Conservation (phyloP, 2,329 filamentous ascomycete genomes). For the Penicillium oxalicum region DNA sequence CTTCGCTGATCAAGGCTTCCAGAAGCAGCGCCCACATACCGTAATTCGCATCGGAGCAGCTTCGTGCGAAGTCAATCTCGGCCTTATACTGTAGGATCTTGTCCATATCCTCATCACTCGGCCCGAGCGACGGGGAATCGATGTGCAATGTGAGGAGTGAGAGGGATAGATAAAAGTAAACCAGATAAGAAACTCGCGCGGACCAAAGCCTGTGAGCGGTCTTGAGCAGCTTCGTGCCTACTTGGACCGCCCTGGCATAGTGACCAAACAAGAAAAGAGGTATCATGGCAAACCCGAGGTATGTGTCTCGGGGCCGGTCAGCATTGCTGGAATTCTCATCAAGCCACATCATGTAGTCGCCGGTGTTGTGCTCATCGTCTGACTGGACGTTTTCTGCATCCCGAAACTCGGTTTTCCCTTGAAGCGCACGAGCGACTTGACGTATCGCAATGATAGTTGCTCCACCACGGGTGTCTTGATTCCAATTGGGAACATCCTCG, state of each 20-base stretch:
- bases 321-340: constrained; percentile 44
- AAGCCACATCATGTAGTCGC: constrained; percentile 45
- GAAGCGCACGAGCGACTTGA: constrained; percentile 54
- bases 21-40: constrained; percentile 52
- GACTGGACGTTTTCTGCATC: constrained; percentile 46
- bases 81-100: constrained; percentile 46
- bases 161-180: constrained; percentile 44
- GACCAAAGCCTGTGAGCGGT: constrained; percentile 44
- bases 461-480: constrained; percentile 53
- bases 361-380: constrained; percentile 49
- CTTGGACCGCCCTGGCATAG: constrained; percentile 40
- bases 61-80: constrained; percentile 48
- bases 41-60: constrained; percentile 55
- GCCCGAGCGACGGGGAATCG: constrained; percentile 38
- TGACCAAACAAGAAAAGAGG: constrained; percentile 45
- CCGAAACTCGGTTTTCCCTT: constrained; percentile 54
- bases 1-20: constrained; percentile 50
- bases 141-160: constrained; percentile 40
- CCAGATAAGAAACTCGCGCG: constrained; percentile 37
- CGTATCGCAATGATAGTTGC: constrained; percentile 50
- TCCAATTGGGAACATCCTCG: constrained; percentile 54
- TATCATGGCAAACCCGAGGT: constrained; percentile 46
- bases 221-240: constrained; percentile 37
- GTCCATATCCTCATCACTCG: constrained; percentile 45
- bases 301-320: constrained; percentile 51